These are phyloP conservation scores for Albophoma yamanashiensis DNA, from an alignment of 2,329 filamentous ascomycete genomes.

Conservation along the genomic window DNA sequence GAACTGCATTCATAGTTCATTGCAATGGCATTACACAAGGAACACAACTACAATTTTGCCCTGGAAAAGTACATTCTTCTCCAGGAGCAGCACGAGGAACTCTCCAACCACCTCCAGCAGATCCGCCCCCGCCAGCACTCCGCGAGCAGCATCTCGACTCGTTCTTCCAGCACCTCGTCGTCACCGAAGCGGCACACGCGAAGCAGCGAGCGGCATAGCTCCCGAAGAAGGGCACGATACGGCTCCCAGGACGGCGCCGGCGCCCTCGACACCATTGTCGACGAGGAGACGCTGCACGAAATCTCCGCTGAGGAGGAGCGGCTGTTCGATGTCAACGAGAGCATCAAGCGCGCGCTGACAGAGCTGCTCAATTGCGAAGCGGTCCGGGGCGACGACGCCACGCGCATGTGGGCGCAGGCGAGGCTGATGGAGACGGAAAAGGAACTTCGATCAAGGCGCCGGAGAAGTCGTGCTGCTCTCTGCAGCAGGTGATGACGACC, in stretches of 20 bases:
- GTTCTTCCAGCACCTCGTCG: slow-evolving; percentile 44
- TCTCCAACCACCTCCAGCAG: slow-evolving; percentile 39
- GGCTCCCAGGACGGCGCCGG: slow-evolving; percentile 12
- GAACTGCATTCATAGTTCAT: background rate
- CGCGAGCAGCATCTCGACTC: slow-evolving; percentile 22
- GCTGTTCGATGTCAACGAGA: slow-evolving; percentile 46
- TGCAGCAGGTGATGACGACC: slow-evolving; percentile 11
- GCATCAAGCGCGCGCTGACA: slow-evolving; percentile 50
- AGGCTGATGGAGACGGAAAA: slow-evolving; percentile 50
- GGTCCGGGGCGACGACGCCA: slow-evolving; percentile 37
- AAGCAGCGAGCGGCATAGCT: slow-evolving; percentile 14
- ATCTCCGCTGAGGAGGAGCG: slow-evolving; percentile 42
- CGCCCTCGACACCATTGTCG: slow-evolving; percentile 28
- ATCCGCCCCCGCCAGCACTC: slow-evolving; percentile 30
- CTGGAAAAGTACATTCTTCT: slow-evolving; percentile 44
- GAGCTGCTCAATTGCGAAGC: slow-evolving; percentile 50
- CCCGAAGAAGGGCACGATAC: slow-evolving; percentile 18
- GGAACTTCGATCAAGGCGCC: slow-evolving; percentile 41
- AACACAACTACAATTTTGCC: slow-evolving; percentile 31
- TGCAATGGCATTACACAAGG: slow-evolving; percentile 16
- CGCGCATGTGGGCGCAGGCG: slow-evolving; percentile 48
- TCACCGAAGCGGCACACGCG: slow-evolving; percentile 31
- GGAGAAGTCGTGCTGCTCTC: slow-evolving; percentile 32
- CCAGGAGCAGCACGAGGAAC: slow-evolving; percentile 42
- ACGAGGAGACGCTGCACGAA: slow-evolving; percentile 36